Percentiles rank a stretch among this genome's conserved stretches.
Evolutionary conservation across 148 eudicot genomes (phyloP).

Genomic region (Selenicereus undatus): DNA sequence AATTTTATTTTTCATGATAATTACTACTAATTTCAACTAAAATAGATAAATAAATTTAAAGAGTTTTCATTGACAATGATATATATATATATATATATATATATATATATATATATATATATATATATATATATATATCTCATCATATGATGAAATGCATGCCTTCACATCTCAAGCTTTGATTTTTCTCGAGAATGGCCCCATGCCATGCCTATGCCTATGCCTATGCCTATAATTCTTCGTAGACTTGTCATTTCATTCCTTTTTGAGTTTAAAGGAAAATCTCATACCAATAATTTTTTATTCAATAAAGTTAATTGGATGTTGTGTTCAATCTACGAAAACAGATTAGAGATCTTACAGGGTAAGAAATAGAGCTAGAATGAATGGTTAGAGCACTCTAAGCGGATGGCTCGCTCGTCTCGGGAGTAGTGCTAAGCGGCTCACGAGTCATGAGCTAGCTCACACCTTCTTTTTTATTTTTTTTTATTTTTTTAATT

Average conservation of each 20-base stretch:
- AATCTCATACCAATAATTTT: background rate
- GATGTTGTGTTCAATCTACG: background rate
- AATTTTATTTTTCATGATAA: background rate
- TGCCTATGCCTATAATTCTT: background rate
- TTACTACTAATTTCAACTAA: background rate
- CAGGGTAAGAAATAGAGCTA: too few species aligned
- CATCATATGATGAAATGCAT: constrained; percentile 4
- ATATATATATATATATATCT: too few species aligned
- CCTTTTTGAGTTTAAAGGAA: background rate
- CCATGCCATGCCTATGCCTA: background rate
- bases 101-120: too few species aligned
- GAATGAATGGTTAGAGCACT: too few species aligned
- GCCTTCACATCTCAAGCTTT: constrained; percentile 17
- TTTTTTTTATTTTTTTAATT: too few species aligned
- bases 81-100: background rate
- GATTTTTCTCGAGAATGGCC: constrained; percentile 8
- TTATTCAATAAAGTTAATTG: background rate
- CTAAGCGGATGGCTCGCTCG: too few species aligned
- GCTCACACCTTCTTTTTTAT: too few species aligned
- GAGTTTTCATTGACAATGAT: background rate
- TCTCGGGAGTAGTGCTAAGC: too few species aligned
- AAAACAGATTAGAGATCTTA: too few species aligned
- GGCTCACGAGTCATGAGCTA: too few species aligned
- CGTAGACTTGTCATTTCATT: background rate
- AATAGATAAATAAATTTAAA: too few species aligned